Evolutionary conservation across 345 rosid species (phyloP).

Genomic region (Heritiera fomes): DNA sequence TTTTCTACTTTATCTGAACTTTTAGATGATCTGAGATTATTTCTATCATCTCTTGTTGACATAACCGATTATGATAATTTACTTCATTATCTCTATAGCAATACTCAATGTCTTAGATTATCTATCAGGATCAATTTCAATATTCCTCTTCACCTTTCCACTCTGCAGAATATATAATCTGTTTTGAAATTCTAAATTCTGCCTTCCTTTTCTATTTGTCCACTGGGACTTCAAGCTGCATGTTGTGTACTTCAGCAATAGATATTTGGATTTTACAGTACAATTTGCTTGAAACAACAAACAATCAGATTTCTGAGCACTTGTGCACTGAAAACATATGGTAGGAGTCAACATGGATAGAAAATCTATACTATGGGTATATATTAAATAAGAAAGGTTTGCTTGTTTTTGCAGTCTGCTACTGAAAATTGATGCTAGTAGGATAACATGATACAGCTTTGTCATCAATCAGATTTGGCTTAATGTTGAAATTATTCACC

Average conservation of each 20-base stretch:
- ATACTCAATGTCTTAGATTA: background rate
- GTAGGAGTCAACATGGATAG: background rate
- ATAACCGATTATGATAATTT: background rate
- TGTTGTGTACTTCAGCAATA: background rate
- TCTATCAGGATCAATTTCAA: constrained; percentile 4
- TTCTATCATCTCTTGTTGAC: background rate
- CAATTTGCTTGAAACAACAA: background rate
- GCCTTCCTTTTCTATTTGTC: background rate
- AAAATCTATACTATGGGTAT: background rate
- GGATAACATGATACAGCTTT: background rate
- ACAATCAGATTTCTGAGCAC: background rate
- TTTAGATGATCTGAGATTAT: background rate
- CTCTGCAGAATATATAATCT: background rate
- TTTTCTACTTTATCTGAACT: background rate
- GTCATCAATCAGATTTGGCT: constrained; percentile 3
- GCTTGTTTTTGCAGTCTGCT: background rate
- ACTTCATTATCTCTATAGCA: background rate
- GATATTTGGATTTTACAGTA: background rate
- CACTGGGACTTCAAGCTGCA: background rate
- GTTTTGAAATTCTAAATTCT: background rate
- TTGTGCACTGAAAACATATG: background rate
- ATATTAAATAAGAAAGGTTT: background rate
- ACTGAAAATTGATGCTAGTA: background rate
- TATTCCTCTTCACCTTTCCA: background rate
- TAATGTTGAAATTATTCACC: background rate